phyloP scores from a whole-genome alignment of 1,284 basidiomycete genomes.

The Ganoderma multipileum region DNA sequence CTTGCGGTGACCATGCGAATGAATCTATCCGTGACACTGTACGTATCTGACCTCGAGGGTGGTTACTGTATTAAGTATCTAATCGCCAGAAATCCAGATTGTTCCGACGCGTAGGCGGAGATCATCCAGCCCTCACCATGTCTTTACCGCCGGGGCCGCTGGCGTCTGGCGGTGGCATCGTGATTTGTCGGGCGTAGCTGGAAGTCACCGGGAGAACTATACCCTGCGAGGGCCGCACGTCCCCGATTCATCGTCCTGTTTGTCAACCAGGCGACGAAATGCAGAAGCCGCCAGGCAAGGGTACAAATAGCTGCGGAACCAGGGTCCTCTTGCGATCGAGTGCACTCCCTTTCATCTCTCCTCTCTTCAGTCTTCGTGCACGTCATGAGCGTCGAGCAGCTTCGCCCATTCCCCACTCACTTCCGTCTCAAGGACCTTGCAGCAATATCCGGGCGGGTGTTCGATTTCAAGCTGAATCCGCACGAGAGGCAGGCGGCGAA shows the following conservation, averaged over 20 bases:
- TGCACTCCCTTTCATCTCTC: background rate
- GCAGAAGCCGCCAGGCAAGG: constrained; percentile 7
- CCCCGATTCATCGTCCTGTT: constrained; percentile 11
- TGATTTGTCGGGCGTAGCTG: constrained; percentile 11
- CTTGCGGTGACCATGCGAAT: constrained; percentile 15
- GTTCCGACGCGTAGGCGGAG: constrained; percentile 5
- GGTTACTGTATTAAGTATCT: constrained; percentile 7
- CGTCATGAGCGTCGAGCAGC: constrained; percentile 31
- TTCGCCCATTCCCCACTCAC: constrained; percentile 32
- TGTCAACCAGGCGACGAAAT: constrained; percentile 1
- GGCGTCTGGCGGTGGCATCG: constrained; percentile 10
- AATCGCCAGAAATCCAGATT: constrained; percentile 11
- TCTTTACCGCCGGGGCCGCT: background rate
- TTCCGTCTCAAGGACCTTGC: constrained; percentile 32
- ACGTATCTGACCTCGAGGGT: constrained; percentile 2
- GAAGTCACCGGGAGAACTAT: constrained; percentile 15
- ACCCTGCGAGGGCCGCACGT: constrained; percentile 12
- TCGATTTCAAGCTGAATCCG: constrained; percentile 34
- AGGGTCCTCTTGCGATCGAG: background rate
- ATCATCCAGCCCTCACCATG: constrained; percentile 4
- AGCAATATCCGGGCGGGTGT: constrained; percentile 28
- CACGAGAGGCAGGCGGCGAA: constrained; percentile 25
- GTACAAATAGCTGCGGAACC: constrained; percentile 23
- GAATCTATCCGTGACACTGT: background rate
- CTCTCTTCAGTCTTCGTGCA: background rate